These are phyloP conservation scores for Trichosporon asahii DNA, from an alignment of 1,284 basidiomycete species.

Conservation along the genomic window DNA sequence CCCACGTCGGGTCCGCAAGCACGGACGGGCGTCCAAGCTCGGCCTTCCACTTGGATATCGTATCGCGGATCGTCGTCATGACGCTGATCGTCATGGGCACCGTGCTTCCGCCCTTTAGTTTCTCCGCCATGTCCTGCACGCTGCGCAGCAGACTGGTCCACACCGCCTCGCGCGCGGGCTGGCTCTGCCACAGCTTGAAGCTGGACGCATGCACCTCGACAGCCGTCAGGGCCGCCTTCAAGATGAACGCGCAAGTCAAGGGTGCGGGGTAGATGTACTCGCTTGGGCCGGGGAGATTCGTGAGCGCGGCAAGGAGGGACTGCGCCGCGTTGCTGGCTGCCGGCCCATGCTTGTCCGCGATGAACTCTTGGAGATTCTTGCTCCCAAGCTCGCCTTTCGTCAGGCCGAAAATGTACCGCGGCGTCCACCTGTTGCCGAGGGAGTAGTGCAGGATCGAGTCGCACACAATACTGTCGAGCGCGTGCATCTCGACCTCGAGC, in stretches of 20 bases:
- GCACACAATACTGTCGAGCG: constrained; percentile 9
- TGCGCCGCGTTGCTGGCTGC: constrained; percentile 4
- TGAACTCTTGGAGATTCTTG: constrained; percentile 1
- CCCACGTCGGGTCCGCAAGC: neutral
- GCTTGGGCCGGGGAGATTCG: constrained; percentile 7
- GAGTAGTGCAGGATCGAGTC: constrained; percentile 9
- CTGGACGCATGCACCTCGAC: constrained; percentile 12
- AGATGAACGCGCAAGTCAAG: constrained; percentile 9
- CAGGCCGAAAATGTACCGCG: constrained; percentile 7
- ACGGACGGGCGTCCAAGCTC: neutral
- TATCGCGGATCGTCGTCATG: neutral
- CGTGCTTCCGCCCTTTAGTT: constrained; percentile 32
- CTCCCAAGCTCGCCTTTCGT: neutral
- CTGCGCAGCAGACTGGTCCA: neutral
- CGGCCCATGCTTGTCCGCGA: constrained; percentile 7
- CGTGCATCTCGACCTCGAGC: constrained; percentile 13
- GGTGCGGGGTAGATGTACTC: constrained; percentile 11
- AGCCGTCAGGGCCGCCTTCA: neutral
- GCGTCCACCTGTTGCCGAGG: constrained; percentile 4
- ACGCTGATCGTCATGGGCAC: constrained; percentile 4
- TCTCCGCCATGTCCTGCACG: neutral
- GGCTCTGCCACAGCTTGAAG: constrained; percentile 12
- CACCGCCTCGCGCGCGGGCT: constrained; percentile 9
- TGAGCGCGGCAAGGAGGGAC: constrained; percentile 5
- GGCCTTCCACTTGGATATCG: constrained; percentile 2